These are phyloP conservation scores for Zasmidium citrigriseum DNA, from an alignment of 2,329 filamentous ascomycete species.

Conservation along the genomic window DNA sequence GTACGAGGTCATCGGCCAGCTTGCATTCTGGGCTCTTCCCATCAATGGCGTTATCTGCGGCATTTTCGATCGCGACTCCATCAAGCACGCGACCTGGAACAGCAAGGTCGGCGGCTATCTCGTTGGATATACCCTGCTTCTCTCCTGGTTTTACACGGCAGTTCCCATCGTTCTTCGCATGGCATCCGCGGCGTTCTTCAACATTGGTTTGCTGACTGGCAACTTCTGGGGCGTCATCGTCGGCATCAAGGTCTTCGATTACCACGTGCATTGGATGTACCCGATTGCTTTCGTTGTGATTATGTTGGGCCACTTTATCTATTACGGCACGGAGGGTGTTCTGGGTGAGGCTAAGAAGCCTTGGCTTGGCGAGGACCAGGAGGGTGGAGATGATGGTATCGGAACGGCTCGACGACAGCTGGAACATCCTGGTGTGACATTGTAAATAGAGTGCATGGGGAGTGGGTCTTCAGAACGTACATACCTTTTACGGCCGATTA, in stretches of 20 bases:
- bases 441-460: constrained; percentile 27
- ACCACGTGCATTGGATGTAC: constrained; percentile 83
- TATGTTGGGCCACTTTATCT: constrained; percentile 79
- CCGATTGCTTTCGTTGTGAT: constrained; percentile 95
- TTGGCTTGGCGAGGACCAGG: constrained; percentile 88
- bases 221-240: constrained; percentile 98
- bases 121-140: constrained; percentile 81
- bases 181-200: constrained; percentile 90
- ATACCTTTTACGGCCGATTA: neutral
- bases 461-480: neutral
- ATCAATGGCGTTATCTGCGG: constrained; percentile 90
- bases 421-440: constrained; percentile 41
- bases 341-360: constrained; percentile 91
- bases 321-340: constrained; percentile 80
- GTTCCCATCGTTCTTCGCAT: constrained; percentile 88
- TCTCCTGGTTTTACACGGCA: constrained; percentile 83
- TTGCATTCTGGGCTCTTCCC: constrained; percentile 82
- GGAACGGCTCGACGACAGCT: constrained; percentile 77
- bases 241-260: constrained; percentile 81
- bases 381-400: constrained; percentile 73
- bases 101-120: constrained; percentile 72
- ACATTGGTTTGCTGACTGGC: constrained; percentile 88
- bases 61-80: constrained; percentile 83
- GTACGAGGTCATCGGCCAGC: constrained; percentile 90
- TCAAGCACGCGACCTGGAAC: constrained; percentile 53